A percentile compares a stretch with the other conserved stretches of the same genome.
Evolutionary conservation across 495 filamentous ascomycete species (phyloP).

Genomic region (Aspergillus affinis): DNA sequence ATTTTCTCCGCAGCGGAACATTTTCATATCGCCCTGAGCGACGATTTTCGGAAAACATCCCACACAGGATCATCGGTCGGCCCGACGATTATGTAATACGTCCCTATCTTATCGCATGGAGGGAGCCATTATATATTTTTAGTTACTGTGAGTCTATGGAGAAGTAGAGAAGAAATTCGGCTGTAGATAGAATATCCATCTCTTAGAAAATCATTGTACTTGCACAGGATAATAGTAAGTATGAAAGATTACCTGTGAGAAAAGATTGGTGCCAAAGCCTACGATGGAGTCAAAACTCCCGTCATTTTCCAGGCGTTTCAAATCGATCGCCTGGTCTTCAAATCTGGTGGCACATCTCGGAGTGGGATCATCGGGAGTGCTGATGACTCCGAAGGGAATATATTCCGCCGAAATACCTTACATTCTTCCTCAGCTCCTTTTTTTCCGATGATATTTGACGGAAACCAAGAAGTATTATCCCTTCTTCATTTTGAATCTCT

Average conservation of each 20-base stretch:
- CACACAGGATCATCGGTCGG: slow-evolving; percentile 8
- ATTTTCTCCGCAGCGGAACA: slow-evolving; percentile 10
- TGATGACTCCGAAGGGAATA: slow-evolving; percentile 81
- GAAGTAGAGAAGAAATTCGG: no score
- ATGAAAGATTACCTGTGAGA: slow-evolving; percentile 12
- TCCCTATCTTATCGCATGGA: background rate
- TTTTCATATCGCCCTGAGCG: background rate
- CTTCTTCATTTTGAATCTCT: no score
- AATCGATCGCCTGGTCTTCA: slow-evolving; percentile 66
- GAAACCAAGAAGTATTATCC: no score
- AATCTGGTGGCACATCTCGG: slow-evolving; percentile 66
- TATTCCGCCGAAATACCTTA: no score
- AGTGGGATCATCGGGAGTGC: slow-evolving; percentile 45
- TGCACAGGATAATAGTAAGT: slow-evolving; percentile 12
- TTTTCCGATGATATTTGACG: no score
- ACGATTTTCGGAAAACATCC: slow-evolving; percentile 7
- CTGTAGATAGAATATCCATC: slow-evolving; percentile 19
- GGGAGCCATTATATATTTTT: no score
- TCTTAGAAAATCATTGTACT: background rate
- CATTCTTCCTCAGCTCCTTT: no score
- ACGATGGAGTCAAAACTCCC: slow-evolving; percentile 42
- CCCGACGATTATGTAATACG: background rate
- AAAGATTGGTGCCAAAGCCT: slow-evolving; percentile 12
- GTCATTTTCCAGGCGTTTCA: slow-evolving; percentile 50
- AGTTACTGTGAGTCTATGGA: no score